Conservation (phyloP, 176 grass and related monocot species). For the Lolium perenne region DNA sequence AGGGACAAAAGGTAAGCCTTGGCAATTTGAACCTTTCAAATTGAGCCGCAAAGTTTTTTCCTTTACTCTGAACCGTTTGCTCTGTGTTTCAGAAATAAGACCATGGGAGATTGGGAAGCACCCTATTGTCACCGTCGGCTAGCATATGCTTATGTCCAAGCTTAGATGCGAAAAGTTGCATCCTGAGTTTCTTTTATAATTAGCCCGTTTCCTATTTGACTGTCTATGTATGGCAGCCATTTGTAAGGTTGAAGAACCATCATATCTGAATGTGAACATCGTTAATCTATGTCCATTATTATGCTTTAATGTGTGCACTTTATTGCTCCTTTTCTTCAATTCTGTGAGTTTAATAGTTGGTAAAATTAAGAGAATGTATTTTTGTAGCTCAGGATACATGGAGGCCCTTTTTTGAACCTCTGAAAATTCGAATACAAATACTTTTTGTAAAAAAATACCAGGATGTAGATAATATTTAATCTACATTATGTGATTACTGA, state of each 20-base stretch:
- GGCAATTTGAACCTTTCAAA: neutral
- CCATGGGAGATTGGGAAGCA: constrained; percentile 39
- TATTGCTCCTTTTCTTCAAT: neutral
- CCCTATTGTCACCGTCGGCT: constrained; percentile 46
- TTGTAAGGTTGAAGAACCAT: constrained; percentile 24
- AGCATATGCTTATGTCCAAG: constrained; percentile 43
- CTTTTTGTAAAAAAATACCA: too few species aligned
- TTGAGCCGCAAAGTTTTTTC: neutral
- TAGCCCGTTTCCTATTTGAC: constrained; percentile 11
- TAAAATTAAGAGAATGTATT: neutral
- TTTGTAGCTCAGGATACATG: too few species aligned
- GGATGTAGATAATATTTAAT: too few species aligned
- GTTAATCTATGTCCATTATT: neutral
- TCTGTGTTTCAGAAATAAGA: constrained; percentile 56
- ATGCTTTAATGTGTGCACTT: neutral
- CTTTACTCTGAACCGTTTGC: neutral
- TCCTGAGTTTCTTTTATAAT: constrained; percentile 44
- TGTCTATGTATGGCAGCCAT: constrained; percentile 34
- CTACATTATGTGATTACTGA: too few species aligned
- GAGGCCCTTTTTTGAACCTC: too few species aligned
- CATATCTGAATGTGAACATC: neutral
- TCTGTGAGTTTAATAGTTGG: neutral
- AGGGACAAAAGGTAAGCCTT: constrained; percentile 47
- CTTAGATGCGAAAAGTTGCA: constrained; percentile 52
- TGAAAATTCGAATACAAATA: too few species aligned